phyloP scores from a whole-genome alignment of 345 rosid species.

The Bruguiera parviflora region DNA sequence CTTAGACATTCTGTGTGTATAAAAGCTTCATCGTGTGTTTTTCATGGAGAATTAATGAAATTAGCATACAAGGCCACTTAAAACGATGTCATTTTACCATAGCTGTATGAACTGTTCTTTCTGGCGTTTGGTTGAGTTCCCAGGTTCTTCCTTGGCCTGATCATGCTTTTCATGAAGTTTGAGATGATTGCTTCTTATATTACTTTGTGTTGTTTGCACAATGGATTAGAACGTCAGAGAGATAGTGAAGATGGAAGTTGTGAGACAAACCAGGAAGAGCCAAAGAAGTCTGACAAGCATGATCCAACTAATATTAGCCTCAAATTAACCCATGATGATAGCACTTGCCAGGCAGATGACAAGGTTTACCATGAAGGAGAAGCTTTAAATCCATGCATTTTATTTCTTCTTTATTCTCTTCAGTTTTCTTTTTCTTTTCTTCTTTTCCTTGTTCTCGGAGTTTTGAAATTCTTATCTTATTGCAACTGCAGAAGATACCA shows the following conservation, averaged over 20 bases:
- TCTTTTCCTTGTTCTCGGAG: background rate
- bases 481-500: slow-evolving; percentile 49
- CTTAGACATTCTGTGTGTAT: background rate
- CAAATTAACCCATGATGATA: slow-evolving; percentile 27
- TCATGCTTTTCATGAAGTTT: slow-evolving; percentile 14
- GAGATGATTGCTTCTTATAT: slow-evolving; percentile 1
- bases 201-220: background rate
- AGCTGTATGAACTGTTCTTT: background rate
- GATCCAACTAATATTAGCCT: slow-evolving; percentile 30
- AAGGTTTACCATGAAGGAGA: slow-evolving; percentile 41
- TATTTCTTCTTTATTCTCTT: background rate
- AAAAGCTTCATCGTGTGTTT: background rate
- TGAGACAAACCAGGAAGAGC: slow-evolving; percentile 38
- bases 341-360: slow-evolving; percentile 40
- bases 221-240: slow-evolving; percentile 28
- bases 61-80: background rate
- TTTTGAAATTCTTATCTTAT: background rate
- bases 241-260: slow-evolving; percentile 30
- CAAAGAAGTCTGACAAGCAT: slow-evolving; percentile 24
- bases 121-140: slow-evolving; percentile 2
- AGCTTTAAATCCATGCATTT: background rate
- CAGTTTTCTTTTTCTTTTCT: background rate
- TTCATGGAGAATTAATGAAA: background rate
- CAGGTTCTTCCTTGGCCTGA: background rate
- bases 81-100: background rate